Evolutionary conservation across 2,329 filamentous ascomycete species (phyloP), one percentile per base, ranked within the genome.

Genomic region (Paecilomyces sp.): DNA sequence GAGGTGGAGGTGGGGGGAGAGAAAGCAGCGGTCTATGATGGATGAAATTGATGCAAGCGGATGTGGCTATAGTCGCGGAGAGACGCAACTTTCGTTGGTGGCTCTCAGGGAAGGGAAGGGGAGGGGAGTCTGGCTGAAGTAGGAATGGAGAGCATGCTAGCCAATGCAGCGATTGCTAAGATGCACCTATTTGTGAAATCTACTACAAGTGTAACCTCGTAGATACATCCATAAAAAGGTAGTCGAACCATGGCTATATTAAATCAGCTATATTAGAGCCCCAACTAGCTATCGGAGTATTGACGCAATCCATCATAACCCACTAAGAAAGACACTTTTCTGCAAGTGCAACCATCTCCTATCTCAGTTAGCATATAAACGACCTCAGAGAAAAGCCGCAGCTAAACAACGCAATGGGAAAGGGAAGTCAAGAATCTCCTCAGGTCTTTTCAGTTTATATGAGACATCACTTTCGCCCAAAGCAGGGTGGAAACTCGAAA

Each of bases 371-470:
- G 41, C 41, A n/a, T 11, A 47, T 33, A 33, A 18, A 18, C 9
- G n/a, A 18, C 5, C 41, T 47, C 36, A 5, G 18, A 28, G 25
- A 28, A 28, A 28, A 18, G 18, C 30, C 12, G 33, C 12, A 25
- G 8, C 31, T 22, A 24, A 53, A 6, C 8, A 51, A 30, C 13
- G n/a, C 15, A 12, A 25, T 30, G 36, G 3, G n/a, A 54, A 33
- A 58, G 31, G 31, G 31, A 8, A 12, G 31, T 13, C 34, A 58
- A 53, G 50, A 25, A 56, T 71, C 73, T 76, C 75, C 74, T 78
- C 76, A 78, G 76, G 73, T 77, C 74, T 77, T 77, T 76, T 76
- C 72, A 76, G 72, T 77, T 76, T 74, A 66, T 66, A 63, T 63
- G 64, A 68, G 68, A 72, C 75, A 63, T 76, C 75, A 77, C 74